Conservation (phyloP, 208 protist species). For the Novymonas esmeraldas region DNA sequence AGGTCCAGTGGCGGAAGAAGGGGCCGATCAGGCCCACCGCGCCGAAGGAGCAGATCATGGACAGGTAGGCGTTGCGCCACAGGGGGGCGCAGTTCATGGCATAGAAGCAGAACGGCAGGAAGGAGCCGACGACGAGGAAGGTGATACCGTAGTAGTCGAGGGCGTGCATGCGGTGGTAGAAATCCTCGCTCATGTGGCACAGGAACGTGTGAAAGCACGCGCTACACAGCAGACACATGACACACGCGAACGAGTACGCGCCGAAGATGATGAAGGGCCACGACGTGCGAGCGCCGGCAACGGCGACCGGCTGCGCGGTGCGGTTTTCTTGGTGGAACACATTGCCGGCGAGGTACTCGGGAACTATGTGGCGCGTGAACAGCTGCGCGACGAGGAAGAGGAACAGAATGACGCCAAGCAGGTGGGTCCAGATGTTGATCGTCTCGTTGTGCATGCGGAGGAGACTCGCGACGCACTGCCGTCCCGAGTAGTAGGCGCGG, state of each 20-base stretch:
- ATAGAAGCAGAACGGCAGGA: conserved; percentile 86
- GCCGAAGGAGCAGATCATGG: conserved; percentile 76
- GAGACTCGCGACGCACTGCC: conserved; percentile 61
- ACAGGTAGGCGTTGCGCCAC: conserved; percentile 72
- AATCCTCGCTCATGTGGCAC: conserved; percentile 54
- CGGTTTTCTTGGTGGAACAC: conserved; percentile 26
- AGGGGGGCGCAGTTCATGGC: conserved; percentile 67
- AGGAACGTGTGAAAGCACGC: conserved; percentile 76
- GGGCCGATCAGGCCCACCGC: conserved; percentile 72
- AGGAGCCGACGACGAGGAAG: conserved; percentile 78
- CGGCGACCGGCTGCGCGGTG: conserved; percentile 7
- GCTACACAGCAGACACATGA: conserved; percentile 82
- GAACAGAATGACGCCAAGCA: conserved; percentile 71
- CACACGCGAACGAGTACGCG: conserved; percentile 68
- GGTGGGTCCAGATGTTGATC: conserved; percentile 86
- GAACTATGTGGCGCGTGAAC: conserved; percentile 36
- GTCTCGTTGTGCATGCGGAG: conserved; percentile 88
- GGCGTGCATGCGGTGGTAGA: conserved; percentile 67
- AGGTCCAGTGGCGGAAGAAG: conserved; percentile 78
- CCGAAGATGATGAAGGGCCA: conserved; percentile 67
- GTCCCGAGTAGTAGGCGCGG: conserved; percentile 66
- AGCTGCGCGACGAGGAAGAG: conserved; percentile 44
- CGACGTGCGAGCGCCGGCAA: conserved; percentile 20
- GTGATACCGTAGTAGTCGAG: conserved; percentile 90
- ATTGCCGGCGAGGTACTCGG: conserved; percentile 27